A percentile compares a stretch with the other conserved stretches of the same genome.
Evolutionary conservation across 345 rosid species (phyloP).

Genomic region (Linum lewisii): DNA sequence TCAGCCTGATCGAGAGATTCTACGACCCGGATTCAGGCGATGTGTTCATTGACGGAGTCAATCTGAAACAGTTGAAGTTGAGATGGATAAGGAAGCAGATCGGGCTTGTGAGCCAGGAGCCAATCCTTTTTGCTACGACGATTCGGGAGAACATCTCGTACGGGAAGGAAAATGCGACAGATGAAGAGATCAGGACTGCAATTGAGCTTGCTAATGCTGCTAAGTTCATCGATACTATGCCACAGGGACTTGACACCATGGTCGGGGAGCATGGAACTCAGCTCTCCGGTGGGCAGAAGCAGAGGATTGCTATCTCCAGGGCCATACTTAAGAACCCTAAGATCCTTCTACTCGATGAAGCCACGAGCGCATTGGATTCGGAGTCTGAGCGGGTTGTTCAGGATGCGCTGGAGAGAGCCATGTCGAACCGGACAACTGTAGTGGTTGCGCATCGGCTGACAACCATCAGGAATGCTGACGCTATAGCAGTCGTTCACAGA

Average conservation of each 20-base stretch:
- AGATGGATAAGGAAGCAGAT: conserved; percentile 50
- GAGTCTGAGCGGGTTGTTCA: conserved; percentile 81
- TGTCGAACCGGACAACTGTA: conserved; percentile 63
- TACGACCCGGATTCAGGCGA: conserved; percentile 66
- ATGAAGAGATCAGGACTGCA: conserved; percentile 45
- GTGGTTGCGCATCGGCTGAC: conserved; percentile 85
- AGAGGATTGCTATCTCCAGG: conserved; percentile 61
- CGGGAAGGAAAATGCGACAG: conserved; percentile 50
- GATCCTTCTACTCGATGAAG: conserved; percentile 85
- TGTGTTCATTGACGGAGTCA: conserved; percentile 47
- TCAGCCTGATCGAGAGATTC: conserved; percentile 58
- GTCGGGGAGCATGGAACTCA: conserved; percentile 88
- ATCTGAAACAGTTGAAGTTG: conserved; percentile 44
- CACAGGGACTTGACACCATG: conserved; percentile 80
- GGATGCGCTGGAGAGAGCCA: conserved; percentile 56
- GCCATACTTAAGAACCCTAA: conserved; percentile 80
- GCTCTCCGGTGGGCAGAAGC: conserved; percentile 65
- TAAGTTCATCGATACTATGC: conserved; percentile 50
- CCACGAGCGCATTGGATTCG: conserved; percentile 76
- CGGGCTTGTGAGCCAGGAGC: conserved; percentile 67
- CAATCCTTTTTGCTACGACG: conserved; percentile 42
- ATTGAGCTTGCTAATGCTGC: conserved; percentile 56
- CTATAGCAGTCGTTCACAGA: conserved; percentile 59
- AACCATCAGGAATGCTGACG: conserved; percentile 62
- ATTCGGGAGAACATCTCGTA: conserved; percentile 57